Conservation (phyloP, 352 stramenopile genomes). For the Globisporangium solare region DNA sequence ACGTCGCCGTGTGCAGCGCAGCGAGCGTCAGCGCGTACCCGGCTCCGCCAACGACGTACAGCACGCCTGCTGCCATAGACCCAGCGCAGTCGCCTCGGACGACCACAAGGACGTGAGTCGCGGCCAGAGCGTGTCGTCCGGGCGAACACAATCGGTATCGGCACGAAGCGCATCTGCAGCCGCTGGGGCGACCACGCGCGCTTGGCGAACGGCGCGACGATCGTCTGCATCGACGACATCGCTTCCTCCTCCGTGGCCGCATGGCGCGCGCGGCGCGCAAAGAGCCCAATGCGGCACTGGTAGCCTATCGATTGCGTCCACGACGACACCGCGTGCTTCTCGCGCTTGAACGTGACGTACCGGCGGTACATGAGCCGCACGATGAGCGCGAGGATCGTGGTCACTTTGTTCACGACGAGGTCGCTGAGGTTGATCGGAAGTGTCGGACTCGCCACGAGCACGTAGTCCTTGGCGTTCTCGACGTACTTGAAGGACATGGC, state of each 20-base stretch:
- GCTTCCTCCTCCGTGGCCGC: not conserved
- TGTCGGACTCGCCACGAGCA: not conserved
- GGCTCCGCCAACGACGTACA: too few relatives aligned
- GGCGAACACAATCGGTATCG: not conserved
- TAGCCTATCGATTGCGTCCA: conserved; percentile 3
- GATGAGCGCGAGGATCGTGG: conserved; percentile 8
- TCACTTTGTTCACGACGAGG: conserved; percentile 10
- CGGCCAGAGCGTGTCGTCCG: too few relatives aligned
- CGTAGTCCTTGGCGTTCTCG: not conserved
- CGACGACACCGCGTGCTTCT: not conserved
- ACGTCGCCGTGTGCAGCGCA: not conserved
- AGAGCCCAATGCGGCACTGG: not conserved
- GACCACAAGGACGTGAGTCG: too few relatives aligned
- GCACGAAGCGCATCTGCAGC: not conserved
- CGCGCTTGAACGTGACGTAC: not conserved
- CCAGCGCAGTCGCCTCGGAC: too few relatives aligned
- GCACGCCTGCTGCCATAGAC: too few relatives aligned
- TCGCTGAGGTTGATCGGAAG: conserved; percentile 2
- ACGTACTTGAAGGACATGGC: conserved; percentile 2
- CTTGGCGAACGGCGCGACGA: not conserved
- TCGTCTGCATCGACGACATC: not conserved
- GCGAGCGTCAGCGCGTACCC: too few relatives aligned
- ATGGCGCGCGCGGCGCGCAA: not conserved
- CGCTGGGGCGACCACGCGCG: too few relatives aligned
- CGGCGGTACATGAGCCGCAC: not conserved